Base-by-base conservation (phyloP, 2,329 filamentous ascomycete species). In the Leptographium radiaticola region DNA sequence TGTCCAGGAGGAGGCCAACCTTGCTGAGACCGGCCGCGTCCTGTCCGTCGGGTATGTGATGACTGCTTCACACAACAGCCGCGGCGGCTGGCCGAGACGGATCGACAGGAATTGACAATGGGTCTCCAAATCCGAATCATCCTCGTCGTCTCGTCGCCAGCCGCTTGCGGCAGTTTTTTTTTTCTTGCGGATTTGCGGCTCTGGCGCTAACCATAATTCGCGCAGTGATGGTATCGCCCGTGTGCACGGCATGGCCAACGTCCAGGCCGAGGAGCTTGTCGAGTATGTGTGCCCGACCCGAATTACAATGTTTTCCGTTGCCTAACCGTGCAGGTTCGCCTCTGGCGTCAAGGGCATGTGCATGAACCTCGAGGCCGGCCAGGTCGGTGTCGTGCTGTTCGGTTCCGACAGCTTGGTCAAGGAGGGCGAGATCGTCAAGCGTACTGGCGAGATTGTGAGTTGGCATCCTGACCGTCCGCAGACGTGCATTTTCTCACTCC, bases 281-380 rank as follows among this genome's bases (percentile, higher is more conserved):
- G 93, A 98, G 90, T 96, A 89, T 68, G 89, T 86, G 59, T 58
- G 48, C 55, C 49, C 56, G 10, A 20, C 43, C 43, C 9, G 38
- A 13, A 13, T 13, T 30, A 20, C 9, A 18, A 9, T 13, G 4
- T 16, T 20, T 6, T 34, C 39, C 25, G 7, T 42, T 13, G 56
- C 45, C 51, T 49, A 39, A 43, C 53, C 57, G 60, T 58, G 57
- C 63, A 96, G 90, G 81, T 98, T 98, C 80, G 89, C 93, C 68
- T 98, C 93, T 63, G 93, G 93, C 75, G 93, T 97, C 76, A 97
- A 97, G 86, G 93, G 93, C 75, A 98, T 98, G 93, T 97, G 91
- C 88, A 97, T 98, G 91, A 98, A 98, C 87, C 85, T 98, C 77
- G 93, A 98, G 80, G 93, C 93, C 75, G 93, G 93, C 74, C 93